Percentiles rank a stretch among this genome's conserved stretches.
phyloP scores from a whole-genome alignment of 2,329 filamentous ascomycete species.

The Exophiala oligosperma region DNA sequence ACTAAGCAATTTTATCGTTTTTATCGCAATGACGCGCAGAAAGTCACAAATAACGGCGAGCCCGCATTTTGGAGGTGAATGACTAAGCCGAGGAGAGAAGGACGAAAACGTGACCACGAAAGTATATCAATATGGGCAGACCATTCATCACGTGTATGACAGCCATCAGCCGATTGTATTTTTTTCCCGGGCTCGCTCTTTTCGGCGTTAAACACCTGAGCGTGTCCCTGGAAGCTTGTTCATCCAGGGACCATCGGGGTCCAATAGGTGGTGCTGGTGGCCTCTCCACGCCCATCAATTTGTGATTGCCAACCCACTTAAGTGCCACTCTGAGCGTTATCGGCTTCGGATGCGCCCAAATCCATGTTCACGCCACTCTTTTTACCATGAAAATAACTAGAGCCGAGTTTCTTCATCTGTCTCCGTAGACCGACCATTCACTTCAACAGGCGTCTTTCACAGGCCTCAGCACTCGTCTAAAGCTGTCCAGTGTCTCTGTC shows the following conservation, averaged over 20 bases:
- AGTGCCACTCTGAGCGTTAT: conserved; percentile 1
- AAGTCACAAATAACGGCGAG: not conserved
- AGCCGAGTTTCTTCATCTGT: not conserved
- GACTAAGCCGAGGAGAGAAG: not conserved
- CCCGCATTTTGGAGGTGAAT: not conserved
- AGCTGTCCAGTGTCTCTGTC: not conserved
- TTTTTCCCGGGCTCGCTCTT: not conserved
- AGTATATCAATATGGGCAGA: not conserved
- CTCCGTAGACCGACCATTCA: not conserved
- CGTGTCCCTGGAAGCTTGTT: not conserved
- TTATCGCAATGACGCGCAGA: not conserved
- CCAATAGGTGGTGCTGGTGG: not conserved
- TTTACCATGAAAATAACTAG: not conserved
- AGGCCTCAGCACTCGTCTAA: too few species aligned
- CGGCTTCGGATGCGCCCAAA: conserved; percentile 10
- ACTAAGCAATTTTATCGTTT: not conserved
- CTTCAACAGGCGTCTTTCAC: not conserved
- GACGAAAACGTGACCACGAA: not conserved
- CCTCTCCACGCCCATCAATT: not conserved
- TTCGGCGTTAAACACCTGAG: not conserved
- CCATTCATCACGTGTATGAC: not conserved
- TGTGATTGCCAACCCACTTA: conserved; percentile 1
- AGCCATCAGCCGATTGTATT: not conserved
- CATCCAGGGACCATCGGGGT: not conserved
- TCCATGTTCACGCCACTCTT: conserved; percentile 12